Base-by-base conservation (phyloP, 352 stramenopile species). In the Phytophthora meadii region DNA sequence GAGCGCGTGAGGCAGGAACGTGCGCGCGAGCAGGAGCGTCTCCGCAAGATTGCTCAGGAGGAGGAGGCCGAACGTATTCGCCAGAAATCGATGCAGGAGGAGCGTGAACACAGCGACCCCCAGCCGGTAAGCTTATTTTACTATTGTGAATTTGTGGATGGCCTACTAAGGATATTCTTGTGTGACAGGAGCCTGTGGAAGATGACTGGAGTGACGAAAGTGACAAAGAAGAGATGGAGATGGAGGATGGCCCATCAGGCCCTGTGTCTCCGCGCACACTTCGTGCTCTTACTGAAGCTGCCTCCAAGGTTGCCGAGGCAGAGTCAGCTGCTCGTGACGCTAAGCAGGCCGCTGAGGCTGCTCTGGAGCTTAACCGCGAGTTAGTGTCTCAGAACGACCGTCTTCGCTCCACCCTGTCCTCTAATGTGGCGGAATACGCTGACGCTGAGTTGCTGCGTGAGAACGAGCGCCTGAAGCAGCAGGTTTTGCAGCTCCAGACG, bases 121-220 rank as follows among this genome's bases (percentile, higher is more conserved):
- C 78, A 87, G 41, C 81, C 82, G 82, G 82, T 92, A 89, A 63
- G 74, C 24, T 47, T 3, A 50, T 54, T 17, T 60, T 58, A 19
- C 0, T 32, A n/a, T 39, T 57, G 6, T 52, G 28, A 10, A 24
- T 41, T 58, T 28, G 1, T 46, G 27, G 9, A 39, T 9, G 11
- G 19, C 30, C 65, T 74, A 82, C 80, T 91, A 84, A 88, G 82
- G 82, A 77, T 70, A 64, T 73, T 72, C 55, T 74, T 74, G 74
- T 68, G 70, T 86, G 70, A 75, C 41, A 92, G 83, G 83, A 92
- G 79, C 81, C 81, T 81, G 81, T 92, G 69, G 81, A 92, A 76
- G 80, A 92, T 72, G 83, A 90, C 71, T 92, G 79, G 81, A 90
- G 80, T 77, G 83, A 89, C 37, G 79, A 80, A 24, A 89, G 81